phyloP scores from a whole-genome alignment of 2,329 filamentous ascomycete genomes.

The Microascus cirrosus region DNA sequence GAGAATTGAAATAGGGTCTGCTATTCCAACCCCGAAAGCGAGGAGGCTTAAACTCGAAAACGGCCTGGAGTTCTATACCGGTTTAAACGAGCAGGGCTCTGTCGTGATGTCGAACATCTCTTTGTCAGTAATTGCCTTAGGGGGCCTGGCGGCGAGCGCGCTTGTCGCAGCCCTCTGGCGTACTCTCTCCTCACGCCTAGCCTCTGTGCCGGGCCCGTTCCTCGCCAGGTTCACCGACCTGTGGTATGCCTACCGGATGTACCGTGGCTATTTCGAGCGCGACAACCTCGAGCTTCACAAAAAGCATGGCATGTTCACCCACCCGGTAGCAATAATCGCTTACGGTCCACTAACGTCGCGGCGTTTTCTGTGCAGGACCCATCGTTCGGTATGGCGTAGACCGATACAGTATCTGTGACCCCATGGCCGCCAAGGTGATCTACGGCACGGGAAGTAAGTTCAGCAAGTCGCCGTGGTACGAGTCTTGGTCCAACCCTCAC shows the following conservation, averaged over 20 bases:
- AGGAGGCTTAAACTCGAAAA: neutral
- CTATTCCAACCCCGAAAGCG: neutral
- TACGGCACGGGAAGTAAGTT: slow-evolving; percentile 18
- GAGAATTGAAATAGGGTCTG: neutral
- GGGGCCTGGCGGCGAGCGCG: neutral
- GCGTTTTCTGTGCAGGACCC: slow-evolving; percentile 12
- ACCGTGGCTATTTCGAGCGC: slow-evolving; percentile 14
- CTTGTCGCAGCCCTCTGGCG: neutral
- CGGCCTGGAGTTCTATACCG: neutral
- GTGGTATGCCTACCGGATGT: slow-evolving; percentile 16
- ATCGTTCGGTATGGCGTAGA: slow-evolving; percentile 36
- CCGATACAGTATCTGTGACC: slow-evolving; percentile 32
- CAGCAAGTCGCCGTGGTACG: slow-evolving; percentile 21
- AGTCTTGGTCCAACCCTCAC: slow-evolving; percentile 11
- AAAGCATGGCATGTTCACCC: slow-evolving; percentile 13
- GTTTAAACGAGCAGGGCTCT: neutral
- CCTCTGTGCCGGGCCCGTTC: slow-evolving; percentile 14
- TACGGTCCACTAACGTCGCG: neutral
- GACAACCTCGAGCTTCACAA: slow-evolving; percentile 17
- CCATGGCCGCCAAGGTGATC: slow-evolving; percentile 23
- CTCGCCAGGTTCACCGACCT: slow-evolving; percentile 15
- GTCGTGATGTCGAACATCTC: neutral
- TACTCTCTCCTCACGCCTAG: slow-evolving; percentile 11
- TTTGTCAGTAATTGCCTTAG: neutral
- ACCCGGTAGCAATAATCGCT: neutral